Percentiles rank a stretch among this genome's conserved stretches.
These are phyloP conservation scores for Casuarina cunninghamiana DNA, from an alignment of 306 rosid genomes.

Conservation along the genomic window DNA sequence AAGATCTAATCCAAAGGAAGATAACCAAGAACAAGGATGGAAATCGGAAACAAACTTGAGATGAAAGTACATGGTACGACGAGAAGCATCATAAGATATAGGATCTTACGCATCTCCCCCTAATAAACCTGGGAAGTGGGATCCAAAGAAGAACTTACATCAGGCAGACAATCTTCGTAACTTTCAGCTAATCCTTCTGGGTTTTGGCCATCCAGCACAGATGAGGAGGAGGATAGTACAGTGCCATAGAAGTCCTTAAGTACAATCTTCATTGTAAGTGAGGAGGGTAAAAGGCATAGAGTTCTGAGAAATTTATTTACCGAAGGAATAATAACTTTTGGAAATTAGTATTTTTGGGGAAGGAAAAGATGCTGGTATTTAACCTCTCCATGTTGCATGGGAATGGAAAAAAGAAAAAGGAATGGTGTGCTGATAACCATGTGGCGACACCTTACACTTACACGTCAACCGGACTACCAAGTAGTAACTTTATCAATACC, in stretches of 20 bases:
- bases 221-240: neutral
- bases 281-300: neutral
- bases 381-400: conserved; percentile 36
- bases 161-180: neutral
- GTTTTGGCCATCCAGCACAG: conserved; percentile 11
- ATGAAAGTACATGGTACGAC: neutral
- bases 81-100: too few species aligned
- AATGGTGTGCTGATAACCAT: conserved; percentile 34
- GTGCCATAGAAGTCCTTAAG: conserved; percentile 5
- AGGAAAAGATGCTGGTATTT: conserved; percentile 40
- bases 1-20: neutral
- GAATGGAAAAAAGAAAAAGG: conserved; percentile 31
- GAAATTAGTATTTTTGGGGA: conserved; percentile 17
- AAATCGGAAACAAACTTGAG: neutral
- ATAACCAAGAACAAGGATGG: conserved; percentile 8
- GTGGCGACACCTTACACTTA: conserved; percentile 18
- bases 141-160: conserved; percentile 10
- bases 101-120: neutral
- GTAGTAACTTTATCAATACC: conserved; percentile 19
- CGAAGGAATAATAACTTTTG: neutral
- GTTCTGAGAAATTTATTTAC: neutral
- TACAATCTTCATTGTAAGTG: neutral
- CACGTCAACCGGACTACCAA: conserved; percentile 19
- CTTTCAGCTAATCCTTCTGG: neutral
- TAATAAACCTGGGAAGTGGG: neutral